These are phyloP conservation scores for Conticribra weissflogii DNA, from an alignment of 108 stramenopile genomes.

Conservation along the genomic window DNA sequence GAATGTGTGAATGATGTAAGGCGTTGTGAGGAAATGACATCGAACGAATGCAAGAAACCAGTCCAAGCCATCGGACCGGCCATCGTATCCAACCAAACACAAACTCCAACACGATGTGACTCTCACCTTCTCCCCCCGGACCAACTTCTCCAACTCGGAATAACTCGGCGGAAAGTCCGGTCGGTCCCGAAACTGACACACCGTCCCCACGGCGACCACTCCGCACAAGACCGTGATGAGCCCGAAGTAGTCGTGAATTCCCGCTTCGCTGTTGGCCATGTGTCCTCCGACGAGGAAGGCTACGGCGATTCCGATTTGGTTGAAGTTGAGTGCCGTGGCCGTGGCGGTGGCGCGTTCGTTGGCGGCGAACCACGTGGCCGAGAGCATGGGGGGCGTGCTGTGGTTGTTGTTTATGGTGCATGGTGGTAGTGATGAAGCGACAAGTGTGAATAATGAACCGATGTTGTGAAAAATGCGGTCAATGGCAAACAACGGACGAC, in stretches of 20 bases:
- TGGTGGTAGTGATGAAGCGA: background rate
- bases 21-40: too few species aligned
- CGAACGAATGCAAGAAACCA: too few species aligned
- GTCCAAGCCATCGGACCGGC: too few species aligned
- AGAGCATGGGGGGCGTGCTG: slow-evolving; percentile 55
- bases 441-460: too few species aligned
- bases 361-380: slow-evolving; percentile 56
- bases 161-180: slow-evolving; percentile 46
- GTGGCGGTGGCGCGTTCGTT: slow-evolving; percentile 58
- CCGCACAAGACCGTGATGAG: slow-evolving; percentile 41
- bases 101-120: too few species aligned
- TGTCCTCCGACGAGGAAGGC: slow-evolving; percentile 58
- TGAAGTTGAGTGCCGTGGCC: slow-evolving; percentile 60
- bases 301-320: slow-evolving; percentile 62
- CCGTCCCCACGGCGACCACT: slow-evolving; percentile 33
- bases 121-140: slow-evolving; percentile 56
- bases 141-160: slow-evolving; percentile 53
- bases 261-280: slow-evolving; percentile 45
- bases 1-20: too few species aligned
- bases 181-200: slow-evolving; percentile 44
- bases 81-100: too few species aligned
- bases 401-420: background rate
- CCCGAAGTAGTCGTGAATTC: slow-evolving; percentile 54
- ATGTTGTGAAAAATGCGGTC: too few species aligned
- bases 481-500: too few species aligned